Percentiles rank a stretch among this genome's conserved stretches.
Evolutionary conservation across 805 yeast species (phyloP).

Genomic region (Sungouiozyma ichnusensis): DNA sequence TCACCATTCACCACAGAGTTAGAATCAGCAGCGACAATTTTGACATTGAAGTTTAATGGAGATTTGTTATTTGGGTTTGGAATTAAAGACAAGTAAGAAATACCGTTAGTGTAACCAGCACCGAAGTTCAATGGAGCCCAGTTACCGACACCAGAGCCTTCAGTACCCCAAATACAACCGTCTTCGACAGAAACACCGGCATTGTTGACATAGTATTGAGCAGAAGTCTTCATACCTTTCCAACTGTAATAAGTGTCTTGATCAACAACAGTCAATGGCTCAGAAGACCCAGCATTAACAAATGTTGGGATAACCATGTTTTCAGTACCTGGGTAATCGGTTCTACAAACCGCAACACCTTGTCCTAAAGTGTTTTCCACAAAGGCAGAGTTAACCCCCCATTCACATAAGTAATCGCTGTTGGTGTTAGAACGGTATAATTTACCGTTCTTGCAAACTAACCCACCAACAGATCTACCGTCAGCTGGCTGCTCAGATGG

Average conservation of each 20-base stretch:
- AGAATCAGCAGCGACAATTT: constrained; percentile 64
- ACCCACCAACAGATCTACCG: constrained; percentile 95
- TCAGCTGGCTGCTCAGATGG: constrained; percentile 78
- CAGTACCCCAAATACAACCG: constrained; percentile 90
- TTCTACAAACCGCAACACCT: constrained; percentile 87
- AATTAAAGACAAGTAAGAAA: constrained; percentile 78
- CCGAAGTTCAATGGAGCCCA: constrained; percentile 97
- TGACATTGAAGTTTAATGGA: constrained; percentile 63
- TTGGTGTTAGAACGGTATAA: constrained; percentile 72
- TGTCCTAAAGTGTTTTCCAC: constrained; percentile 57
- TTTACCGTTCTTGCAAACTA: constrained; percentile 73
- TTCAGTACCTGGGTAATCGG: constrained; percentile 99
- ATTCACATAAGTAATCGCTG: constrained; percentile 68
- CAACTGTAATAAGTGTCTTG: constrained; percentile 70
- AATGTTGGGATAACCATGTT: constrained; percentile 94
- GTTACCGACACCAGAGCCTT: constrained; percentile 82
- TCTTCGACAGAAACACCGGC: constrained; percentile 88
- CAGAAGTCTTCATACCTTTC: constrained; percentile 75
- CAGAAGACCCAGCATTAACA: constrained; percentile 55
- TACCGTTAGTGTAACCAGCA: constrained; percentile 68
- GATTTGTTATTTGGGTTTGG: constrained; percentile 86
- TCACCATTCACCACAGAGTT: constrained; percentile 57
- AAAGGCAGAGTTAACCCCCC: constrained; percentile 69
- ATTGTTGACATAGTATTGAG: constrained; percentile 95
- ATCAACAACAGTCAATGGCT: constrained; percentile 73